A percentile compares a stretch with the other conserved stretches of the same genome.
Evolutionary conservation across 1,139 yeast genomes (phyloP).

Genomic region (Saccharomyces hybrid): DNA sequence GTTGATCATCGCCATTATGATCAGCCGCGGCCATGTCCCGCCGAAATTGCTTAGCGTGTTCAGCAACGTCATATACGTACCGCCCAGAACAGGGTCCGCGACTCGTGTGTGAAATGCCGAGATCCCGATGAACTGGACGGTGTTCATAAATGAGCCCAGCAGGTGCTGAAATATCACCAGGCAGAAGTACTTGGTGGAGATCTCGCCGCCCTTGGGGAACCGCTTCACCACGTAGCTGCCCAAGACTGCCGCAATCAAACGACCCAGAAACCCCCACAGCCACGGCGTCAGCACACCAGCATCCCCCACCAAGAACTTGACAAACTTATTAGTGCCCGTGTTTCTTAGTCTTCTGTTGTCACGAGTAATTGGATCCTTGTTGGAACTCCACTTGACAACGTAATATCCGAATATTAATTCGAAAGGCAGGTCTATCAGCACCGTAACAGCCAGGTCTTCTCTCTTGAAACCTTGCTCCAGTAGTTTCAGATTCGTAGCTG

Average conservation of each 20-base stretch:
- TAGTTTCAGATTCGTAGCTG: conserved; percentile 85
- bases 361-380: conserved; percentile 6
- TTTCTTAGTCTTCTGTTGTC: background rate
- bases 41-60: conserved; percentile 91
- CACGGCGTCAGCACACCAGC: conserved; percentile 64
- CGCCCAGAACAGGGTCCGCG: conserved; percentile 94
- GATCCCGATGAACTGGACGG: conserved; percentile 89
- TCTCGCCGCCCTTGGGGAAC: conserved; percentile 55
- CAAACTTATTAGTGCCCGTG: background rate
- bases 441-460: conserved; percentile 92
- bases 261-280: conserved; percentile 83
- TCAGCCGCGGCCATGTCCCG: conserved; percentile 92
- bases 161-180: conserved; percentile 75
- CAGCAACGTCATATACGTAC: conserved; percentile 94
- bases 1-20: conserved; percentile 74
- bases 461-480: conserved; percentile 90
- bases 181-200: conserved; percentile 43
- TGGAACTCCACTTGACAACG: conserved; percentile 83
- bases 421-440: conserved; percentile 89
- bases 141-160: conserved; percentile 83
- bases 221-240: conserved; percentile 67
- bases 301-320: conserved; percentile 29
- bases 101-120: conserved; percentile 92
- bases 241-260: conserved; percentile 63
- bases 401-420: conserved; percentile 92